Base-by-base conservation (phyloP, 352 stramenopile genomes). In the Phytophthora sp. region DNA sequence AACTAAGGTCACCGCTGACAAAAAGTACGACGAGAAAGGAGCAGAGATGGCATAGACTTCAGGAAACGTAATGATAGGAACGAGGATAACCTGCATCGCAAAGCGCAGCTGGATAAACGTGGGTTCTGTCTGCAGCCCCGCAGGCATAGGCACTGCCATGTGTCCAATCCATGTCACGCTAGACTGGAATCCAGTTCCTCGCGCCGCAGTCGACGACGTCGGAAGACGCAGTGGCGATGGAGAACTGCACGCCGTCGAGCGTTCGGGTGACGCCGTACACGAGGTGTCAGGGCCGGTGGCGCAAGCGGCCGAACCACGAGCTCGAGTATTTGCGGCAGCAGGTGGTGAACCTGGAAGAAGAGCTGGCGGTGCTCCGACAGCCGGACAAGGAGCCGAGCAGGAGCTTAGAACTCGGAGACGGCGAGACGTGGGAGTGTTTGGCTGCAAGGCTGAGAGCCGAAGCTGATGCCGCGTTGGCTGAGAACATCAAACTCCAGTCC, bases 401-500 rank as follows among this genome's bases (percentile, higher is more conserved):
- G 17, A 20, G 23, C 12, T 26, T 50, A 23, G 35, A 35, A 18
- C 34, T 39, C 2, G 26, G 17, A 1, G 15, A 27, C 21, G 27
- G n/a, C 8, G 54, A 63, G 12, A 54, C 42, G 2, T 63, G 54
- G 54, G 6, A 63, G 15, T 7, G 13, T 13, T 24, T 63, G 20
- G 54, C 54, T 6, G 4, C 32, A 4, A 48, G 18, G 27, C 54
- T 51, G n/a, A 56, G 30, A 1, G 15, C 21, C 8, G 13, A 51
- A 20, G 54, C 44, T 13, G 32, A 64, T 35, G 54, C 23, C 4
- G 32, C 35, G 7, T 4, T 62, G 32, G 21, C 56, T 46, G 63
- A 66, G 37, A 76, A 76, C 39, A 20, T 66, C 20, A 70, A 66
- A 37, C 42, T 76, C 20, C 23, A 62, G 20, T 66, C 62, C 4